A percentile compares a stretch with the other conserved stretches of the same genome.
These are phyloP conservation scores for Naematelia encephala DNA, from an alignment of 768 basidiomycete species.

Conservation along the genomic window DNA sequence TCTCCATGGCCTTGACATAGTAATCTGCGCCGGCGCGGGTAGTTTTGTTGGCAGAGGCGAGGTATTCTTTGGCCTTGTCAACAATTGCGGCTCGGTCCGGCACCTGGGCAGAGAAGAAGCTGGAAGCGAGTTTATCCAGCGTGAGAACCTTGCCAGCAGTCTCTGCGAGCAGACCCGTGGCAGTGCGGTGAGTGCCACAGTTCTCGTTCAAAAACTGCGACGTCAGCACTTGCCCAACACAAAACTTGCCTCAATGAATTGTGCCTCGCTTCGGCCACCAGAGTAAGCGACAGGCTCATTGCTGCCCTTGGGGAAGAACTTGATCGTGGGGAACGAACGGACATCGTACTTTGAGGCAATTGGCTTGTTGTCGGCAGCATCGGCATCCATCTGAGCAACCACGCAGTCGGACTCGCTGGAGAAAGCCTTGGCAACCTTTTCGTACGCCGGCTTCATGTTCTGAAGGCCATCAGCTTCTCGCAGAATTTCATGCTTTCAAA, in stretches of 20 bases:
- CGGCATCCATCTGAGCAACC: slow-evolving; percentile 86
- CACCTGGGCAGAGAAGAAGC: slow-evolving; percentile 65
- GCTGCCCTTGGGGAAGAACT: slow-evolving; percentile 74
- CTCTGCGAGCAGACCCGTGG: slow-evolving; percentile 75
- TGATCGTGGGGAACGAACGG: slow-evolving; percentile 83
- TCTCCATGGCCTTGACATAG: slow-evolving; percentile 88
- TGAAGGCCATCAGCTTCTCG: slow-evolving; percentile 1
- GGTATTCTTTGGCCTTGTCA: slow-evolving; percentile 58
- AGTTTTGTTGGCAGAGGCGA: slow-evolving; percentile 40
- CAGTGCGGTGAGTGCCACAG: slow-evolving; percentile 78
- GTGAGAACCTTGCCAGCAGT: slow-evolving; percentile 71
- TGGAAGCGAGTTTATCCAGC: slow-evolving; percentile 71
- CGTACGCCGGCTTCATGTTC: slow-evolving; percentile 77
- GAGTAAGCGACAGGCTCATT: slow-evolving; percentile 67
- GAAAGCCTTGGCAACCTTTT: slow-evolving; percentile 77
- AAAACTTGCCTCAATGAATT: slow-evolving; percentile 44
- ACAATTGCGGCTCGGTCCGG: slow-evolving; percentile 62
- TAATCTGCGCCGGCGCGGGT: slow-evolving; percentile 56
- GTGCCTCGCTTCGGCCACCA: slow-evolving; percentile 59
- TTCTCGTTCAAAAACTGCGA: slow-evolving; percentile 47
- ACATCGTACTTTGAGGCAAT: slow-evolving; percentile 71
- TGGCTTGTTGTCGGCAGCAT: slow-evolving; percentile 72
- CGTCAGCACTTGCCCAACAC: slow-evolving; percentile 5
- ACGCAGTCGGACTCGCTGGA: slow-evolving; percentile 72
- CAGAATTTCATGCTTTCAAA: neutral